phyloP scores from a whole-genome alignment of 164 flowering plant species.

The Tetracentron sinense region DNA sequence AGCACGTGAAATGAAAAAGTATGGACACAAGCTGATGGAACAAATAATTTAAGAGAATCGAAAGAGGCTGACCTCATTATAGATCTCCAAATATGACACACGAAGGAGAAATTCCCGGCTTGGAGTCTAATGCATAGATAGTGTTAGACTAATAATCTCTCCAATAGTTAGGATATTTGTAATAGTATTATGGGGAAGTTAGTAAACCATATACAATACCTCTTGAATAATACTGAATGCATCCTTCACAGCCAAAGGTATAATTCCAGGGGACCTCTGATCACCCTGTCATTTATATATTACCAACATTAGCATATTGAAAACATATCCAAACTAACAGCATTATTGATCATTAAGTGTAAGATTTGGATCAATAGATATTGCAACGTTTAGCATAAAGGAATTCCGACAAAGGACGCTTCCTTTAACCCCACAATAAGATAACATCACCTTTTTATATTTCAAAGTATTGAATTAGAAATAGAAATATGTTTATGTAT shows the following conservation, averaged over 20 bases:
- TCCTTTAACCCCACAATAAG: too few species aligned
- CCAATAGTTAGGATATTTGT: neutral
- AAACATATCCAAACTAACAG: slow-evolving; percentile 4
- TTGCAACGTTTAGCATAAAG: neutral
- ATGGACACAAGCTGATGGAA: neutral
- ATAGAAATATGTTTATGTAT: too few species aligned
- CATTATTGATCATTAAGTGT: slow-evolving; percentile 5
- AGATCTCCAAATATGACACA: slow-evolving; percentile 91
- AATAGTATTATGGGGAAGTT: neutral
- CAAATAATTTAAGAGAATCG: neutral
- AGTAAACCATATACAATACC: slow-evolving; percentile 36
- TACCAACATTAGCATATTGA: slow-evolving; percentile 11
- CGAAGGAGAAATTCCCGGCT: slow-evolving; percentile 90
- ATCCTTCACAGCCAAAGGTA: slow-evolving; percentile 95
- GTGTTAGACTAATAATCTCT: slow-evolving; percentile 15
- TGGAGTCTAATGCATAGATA: slow-evolving; percentile 59
- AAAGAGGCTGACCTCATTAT: slow-evolving; percentile 72
- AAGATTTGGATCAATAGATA: neutral
- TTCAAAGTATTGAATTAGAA: too few species aligned
- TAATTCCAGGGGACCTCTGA: slow-evolving; percentile 97
- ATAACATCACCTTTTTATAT: too few species aligned
- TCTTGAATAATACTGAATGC: slow-evolving; percentile 95
- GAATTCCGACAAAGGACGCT: neutral
- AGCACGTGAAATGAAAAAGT: neutral
- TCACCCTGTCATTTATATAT: slow-evolving; percentile 61